Evolutionary conservation across 805 yeast species (phyloP).

Genomic region (Ogataea ganodermae): DNA sequence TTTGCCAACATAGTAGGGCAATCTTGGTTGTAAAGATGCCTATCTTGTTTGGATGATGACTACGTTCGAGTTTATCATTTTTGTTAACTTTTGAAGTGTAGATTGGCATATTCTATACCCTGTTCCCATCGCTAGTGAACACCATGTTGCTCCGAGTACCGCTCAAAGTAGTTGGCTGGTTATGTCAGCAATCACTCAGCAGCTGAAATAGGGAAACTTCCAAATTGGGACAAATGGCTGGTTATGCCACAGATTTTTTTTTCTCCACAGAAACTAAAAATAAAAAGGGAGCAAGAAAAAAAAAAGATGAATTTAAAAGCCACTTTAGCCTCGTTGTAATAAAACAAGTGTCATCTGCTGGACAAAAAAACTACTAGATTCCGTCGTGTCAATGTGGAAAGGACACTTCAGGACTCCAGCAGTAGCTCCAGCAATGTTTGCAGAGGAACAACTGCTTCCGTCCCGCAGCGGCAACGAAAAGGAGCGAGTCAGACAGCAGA

Average conservation of each 20-base stretch:
- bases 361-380: not conserved
- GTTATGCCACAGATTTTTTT: not conserved
- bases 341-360: not conserved
- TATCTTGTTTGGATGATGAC: conserved; percentile 80
- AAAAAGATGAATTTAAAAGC: not conserved
- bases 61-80: conserved; percentile 43
- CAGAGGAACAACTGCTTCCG: conserved; percentile 9
- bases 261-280: conserved; percentile 3
- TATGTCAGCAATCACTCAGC: not conserved
- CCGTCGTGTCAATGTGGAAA: not conserved
- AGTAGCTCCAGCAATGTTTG: conserved; percentile 4
- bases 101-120: too few relatives aligned
- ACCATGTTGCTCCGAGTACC: too few relatives aligned
- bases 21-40: conserved; percentile 84
- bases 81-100: not conserved
- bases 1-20: conserved; percentile 74
- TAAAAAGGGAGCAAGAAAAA: not conserved
- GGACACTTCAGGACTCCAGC: not conserved
- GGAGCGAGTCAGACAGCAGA: conserved; percentile 4
- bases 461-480: conserved; percentile 2
- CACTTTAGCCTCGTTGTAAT: too few relatives aligned
- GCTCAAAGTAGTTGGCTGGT: too few relatives aligned
- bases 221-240: conserved; percentile 8
- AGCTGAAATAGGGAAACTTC: conserved; percentile 7
- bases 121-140: too few relatives aligned